These are phyloP conservation scores for Triangularia setosa DNA, from an alignment of 2,329 filamentous ascomycete species.

Conservation along the genomic window DNA sequence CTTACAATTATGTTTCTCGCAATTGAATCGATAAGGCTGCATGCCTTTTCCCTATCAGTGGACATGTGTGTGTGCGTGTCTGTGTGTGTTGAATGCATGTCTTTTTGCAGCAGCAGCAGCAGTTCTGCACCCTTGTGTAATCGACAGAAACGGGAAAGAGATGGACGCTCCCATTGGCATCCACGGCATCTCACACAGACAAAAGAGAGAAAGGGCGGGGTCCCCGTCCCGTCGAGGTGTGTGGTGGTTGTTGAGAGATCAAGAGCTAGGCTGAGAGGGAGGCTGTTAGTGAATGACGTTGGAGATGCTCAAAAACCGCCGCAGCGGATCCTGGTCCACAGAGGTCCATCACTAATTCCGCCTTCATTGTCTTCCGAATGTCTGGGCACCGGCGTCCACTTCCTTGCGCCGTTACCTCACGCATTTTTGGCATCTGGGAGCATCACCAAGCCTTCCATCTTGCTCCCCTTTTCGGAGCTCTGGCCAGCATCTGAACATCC, in stretches of 20 bases:
- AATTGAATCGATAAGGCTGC: constrained; percentile 33
- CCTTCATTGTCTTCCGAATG: neutral
- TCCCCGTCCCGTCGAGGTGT: neutral
- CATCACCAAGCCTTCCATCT: neutral
- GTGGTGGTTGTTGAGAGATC: neutral
- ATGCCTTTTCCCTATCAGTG: constrained; percentile 18
- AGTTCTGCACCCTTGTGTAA: neutral
- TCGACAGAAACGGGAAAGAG: neutral
- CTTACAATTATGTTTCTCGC: constrained; percentile 37
- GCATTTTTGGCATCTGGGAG: neutral
- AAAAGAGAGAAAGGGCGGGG: neutral
- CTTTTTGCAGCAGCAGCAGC: too few species aligned
- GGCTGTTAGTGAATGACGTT: neutral
- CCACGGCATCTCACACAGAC: neutral
- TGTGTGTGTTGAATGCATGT: too few species aligned
- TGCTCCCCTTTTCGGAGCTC: constrained; percentile 3
- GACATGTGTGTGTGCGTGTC: too few species aligned
- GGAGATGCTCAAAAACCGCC: neutral
- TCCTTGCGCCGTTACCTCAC: neutral
- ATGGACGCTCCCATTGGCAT: neutral
- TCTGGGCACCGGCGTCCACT: neutral
- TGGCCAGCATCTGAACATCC: neutral
- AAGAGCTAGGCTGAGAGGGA: neutral
- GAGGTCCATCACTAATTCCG: neutral
- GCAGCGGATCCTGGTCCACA: neutral